A percentile compares a stretch with the other conserved stretches of the same genome.
These are phyloP conservation scores for Rhodotorula sp. DNA, from an alignment of 1,284 basidiomycete genomes.

Conservation along the genomic window DNA sequence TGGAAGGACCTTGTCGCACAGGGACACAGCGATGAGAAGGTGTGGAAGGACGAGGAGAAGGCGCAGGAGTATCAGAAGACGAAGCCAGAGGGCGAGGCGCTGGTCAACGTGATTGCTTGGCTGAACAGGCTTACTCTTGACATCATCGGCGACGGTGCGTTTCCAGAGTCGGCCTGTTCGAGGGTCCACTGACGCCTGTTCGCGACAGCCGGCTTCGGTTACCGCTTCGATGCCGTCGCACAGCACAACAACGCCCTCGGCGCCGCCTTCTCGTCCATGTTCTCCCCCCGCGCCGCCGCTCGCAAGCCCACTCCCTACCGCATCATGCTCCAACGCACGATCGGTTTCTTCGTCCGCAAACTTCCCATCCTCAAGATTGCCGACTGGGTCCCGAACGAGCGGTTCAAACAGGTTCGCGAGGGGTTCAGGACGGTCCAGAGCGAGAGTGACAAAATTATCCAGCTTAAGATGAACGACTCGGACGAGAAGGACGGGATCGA, in stretches of 20 bases:
- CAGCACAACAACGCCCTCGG: constrained; percentile 43
- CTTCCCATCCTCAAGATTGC: constrained; percentile 29
- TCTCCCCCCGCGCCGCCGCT: constrained; percentile 7
- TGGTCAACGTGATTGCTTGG: constrained; percentile 43
- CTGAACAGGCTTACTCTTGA: constrained; percentile 45
- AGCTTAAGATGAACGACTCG: constrained; percentile 33
- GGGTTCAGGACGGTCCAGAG: constrained; percentile 37
- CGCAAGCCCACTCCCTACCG: background rate
- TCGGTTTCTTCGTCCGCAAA: constrained; percentile 20
- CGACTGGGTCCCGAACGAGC: constrained; percentile 24
- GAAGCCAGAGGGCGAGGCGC: constrained; percentile 19
- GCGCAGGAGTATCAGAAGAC: background rate
- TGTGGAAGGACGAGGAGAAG: constrained; percentile 29
- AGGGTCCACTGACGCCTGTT: background rate
- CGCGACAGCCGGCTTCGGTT: constrained; percentile 32
- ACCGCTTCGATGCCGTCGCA: constrained; percentile 43
- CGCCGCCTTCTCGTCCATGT: constrained; percentile 37
- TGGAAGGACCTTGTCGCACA: constrained; percentile 3
- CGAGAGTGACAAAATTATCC: constrained; percentile 44
- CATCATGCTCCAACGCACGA: constrained; percentile 11
- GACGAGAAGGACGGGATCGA: constrained; percentile 34
- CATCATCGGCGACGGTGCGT: constrained; percentile 44
- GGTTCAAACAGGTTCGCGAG: constrained; percentile 14
- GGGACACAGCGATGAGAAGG: constrained; percentile 17
- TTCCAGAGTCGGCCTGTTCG: no score